Evolutionary conservation across 1,139 yeast species (phyloP), one percentile per base, ranked within the genome.

Genomic region (Magnusiomyces fungicola): DNA sequence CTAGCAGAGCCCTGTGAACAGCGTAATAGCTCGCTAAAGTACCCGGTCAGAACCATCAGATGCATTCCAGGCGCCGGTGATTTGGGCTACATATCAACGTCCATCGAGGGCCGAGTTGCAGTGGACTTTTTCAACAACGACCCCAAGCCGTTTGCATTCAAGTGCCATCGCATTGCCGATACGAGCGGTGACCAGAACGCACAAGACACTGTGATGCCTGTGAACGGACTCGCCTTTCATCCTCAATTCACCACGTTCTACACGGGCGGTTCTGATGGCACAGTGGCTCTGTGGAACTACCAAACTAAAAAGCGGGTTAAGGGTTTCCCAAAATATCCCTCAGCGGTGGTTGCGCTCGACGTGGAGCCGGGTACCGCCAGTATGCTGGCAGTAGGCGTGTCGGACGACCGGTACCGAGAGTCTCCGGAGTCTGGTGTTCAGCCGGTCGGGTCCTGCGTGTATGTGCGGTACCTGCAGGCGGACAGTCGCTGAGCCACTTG

Each of bases 61-160:
- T 71, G 83, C 47, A 73, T 81, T 56, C 86, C 88, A 0, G 30
- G 43, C 6, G 45, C 34, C 6, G 67, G 67, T 22, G 78, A 77
- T 2, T 68, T 70, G 39, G 95, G 95, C 0, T 88, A 80, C 63
- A 89, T 86, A 0, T 76, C 83, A 38, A 74, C 90, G n/a, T 83
- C 95, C 2, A 75, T 88, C 14, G 97, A 89, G 58, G 97, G 97
- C 0, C 71, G 96, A 43, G 92, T 87, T 0, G 83, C 95, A 0
- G 77, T 90, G 37, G 96, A 88, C 56, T 83, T 76, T 61, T 79
- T 81, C 52, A 79, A 82, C 63, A 74, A 0, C 74, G 70, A 69
- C 21, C 62, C 65, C 4, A 67, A 72, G 49, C 75, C 79, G 51
- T 90, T 82, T 64, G 95, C 96, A 0, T 90, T 89, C 71, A 81